Base-by-base conservation (phyloP, 139 green algal genomes). In the Volvox africanus region DNA sequence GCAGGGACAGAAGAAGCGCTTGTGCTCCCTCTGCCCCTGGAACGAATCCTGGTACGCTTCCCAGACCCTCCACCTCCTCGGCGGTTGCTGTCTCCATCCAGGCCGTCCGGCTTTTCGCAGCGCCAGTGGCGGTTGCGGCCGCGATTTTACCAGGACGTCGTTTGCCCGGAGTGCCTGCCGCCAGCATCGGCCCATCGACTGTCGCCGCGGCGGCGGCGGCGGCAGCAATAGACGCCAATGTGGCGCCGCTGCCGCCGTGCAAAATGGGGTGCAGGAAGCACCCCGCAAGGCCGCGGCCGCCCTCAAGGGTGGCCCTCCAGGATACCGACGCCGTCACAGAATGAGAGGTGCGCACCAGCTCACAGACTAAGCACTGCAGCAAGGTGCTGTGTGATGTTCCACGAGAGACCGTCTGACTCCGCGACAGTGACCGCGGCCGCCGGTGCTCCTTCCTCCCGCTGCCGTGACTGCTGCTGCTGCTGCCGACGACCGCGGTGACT, bases 351-450 rank as follows among this genome's bases (percentile, higher is more conserved):
- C 86, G 86, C 30, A 90, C 50, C 30, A 90, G 50, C 86, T 90
- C 86, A 1, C 30, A 75, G 12, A 90, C 86, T 22, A 90, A 55
- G 86, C 86, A 90, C 86, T 90, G 86, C 73, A 90, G 86, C 71
- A 90, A 75, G n/a, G 86, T 84, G 73, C 30, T 76, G 86, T 90
- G 86, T 6, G 30, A 32, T 19, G 69, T 73, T 18, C 18, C 2
- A 11, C 85, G 67, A 6, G 68, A 82, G 16, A 89, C 36, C 6
- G 84, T 69, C 61, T 76, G 80, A n/a, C 80, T 87, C 19, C 81
- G 81, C 18, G 61, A 28, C 30, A 76, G 17, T 55, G 65, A 12
- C 32, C 80, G 80, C 22, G 50, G 14, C 37, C 78, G 78, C 30
- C 75, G 75, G 30, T 30, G 32, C 32, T 81, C 75, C 75, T 81